Conservation (phyloP, 1,284 basidiomycete species). For the Pseudozyma pruni region DNA sequence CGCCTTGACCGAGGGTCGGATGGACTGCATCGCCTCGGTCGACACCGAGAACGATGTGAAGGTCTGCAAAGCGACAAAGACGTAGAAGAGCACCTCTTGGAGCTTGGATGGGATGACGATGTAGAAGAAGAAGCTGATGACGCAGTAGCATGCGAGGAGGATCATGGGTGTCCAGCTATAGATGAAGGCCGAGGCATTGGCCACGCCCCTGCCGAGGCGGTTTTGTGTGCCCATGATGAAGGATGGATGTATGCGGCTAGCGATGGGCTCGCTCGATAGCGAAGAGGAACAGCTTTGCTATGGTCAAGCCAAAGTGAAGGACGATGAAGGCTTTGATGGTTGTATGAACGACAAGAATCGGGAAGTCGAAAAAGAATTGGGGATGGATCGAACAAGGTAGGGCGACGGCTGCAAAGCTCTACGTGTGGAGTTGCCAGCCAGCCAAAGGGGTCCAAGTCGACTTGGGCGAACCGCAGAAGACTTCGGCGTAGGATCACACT, state of each 20-base stretch:
- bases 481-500: too few species aligned
- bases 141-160: conserved; percentile 38
- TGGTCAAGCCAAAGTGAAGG: not conserved
- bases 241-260: not conserved
- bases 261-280: not conserved
- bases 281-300: not conserved
- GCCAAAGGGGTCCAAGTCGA: too few species aligned
- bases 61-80: conserved; percentile 50
- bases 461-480: too few species aligned
- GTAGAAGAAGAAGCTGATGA: conserved; percentile 55
- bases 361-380: too few species aligned
- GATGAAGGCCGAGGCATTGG: conserved; percentile 46
- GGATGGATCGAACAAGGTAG: too few species aligned
- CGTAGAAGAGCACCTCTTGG: conserved; percentile 55
- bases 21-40: conserved; percentile 56
- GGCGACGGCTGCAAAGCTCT: too few species aligned
- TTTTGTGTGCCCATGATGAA: conserved; percentile 15
- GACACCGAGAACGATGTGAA: conserved; percentile 51
- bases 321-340: not conserved
- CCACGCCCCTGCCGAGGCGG: conserved; percentile 20
- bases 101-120: conserved; percentile 48
- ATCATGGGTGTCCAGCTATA: conserved; percentile 54
- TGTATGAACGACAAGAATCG: not conserved
- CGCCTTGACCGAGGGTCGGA: conserved; percentile 51
- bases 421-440: too few species aligned